phyloP scores from a whole-genome alignment of 768 basidiomycete genomes.

The Peribolospora kevripleyi region DNA sequence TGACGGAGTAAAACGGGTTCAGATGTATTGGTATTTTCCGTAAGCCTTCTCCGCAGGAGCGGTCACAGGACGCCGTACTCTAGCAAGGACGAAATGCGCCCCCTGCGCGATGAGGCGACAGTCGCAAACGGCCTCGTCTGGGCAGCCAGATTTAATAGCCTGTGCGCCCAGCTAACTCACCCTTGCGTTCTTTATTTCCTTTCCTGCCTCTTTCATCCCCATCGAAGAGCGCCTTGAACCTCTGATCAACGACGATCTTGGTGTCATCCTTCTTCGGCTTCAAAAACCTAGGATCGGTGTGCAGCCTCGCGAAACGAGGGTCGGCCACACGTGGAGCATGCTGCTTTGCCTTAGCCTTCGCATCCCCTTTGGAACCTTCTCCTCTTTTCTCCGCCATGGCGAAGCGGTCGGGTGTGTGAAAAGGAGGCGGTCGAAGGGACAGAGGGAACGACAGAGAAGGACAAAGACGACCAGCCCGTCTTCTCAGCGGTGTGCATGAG shows the following conservation, averaged over 20 bases:
- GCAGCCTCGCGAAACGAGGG: constrained; percentile 63
- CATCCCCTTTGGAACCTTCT: no score
- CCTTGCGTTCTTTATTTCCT: constrained; percentile 12
- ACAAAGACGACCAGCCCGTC: no score
- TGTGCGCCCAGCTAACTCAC: constrained; percentile 2
- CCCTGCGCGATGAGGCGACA: background rate
- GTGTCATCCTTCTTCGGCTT: constrained; percentile 35
- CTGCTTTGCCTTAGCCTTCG: no score
- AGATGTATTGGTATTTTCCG: background rate
- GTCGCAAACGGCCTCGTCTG: background rate
- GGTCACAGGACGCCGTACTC: background rate
- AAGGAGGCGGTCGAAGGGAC: no score
- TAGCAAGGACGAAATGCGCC: background rate
- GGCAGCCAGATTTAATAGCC: constrained; percentile 2
- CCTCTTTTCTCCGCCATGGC: no score
- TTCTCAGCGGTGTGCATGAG: no score
- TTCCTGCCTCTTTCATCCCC: constrained; percentile 19
- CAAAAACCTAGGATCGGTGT: constrained; percentile 80
- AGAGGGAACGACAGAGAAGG: no score
- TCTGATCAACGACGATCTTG: constrained; percentile 67
- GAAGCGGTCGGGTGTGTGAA: no score
- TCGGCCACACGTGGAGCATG: constrained; percentile 21
- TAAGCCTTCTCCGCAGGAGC: background rate
- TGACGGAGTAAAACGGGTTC: background rate
- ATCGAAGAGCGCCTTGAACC: constrained; percentile 60